phyloP scores from a whole-genome alignment of 192 early-diverging fungal genomes.

The Rhizophagus sp. region DNA sequence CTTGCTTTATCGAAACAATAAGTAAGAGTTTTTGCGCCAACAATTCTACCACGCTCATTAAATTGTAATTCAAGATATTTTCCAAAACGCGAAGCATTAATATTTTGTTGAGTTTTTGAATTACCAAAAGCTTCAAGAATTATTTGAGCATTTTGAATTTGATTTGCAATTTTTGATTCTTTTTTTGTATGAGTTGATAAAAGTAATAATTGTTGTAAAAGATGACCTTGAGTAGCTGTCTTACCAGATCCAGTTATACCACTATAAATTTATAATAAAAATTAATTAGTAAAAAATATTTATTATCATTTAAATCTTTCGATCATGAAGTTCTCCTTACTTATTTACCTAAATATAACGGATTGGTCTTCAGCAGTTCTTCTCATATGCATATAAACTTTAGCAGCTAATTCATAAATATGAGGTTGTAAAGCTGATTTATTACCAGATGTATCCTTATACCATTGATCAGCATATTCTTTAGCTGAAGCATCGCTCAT shows the following conservation, averaged over 20 bases:
- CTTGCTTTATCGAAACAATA: conserved; percentile 65
- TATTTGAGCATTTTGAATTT: conserved; percentile 65
- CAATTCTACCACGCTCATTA: conserved; percentile 76
- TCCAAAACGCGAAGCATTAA: conserved; percentile 71
- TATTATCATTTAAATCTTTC: neutral
- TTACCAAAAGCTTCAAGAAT: conserved; percentile 83
- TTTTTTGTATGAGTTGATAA: conserved; percentile 75
- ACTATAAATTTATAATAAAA: conserved; percentile 46
- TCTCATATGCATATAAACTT: conserved; percentile 68
- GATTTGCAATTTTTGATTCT: conserved; percentile 71
- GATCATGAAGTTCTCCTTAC: neutral
- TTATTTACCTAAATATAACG: conserved; percentile 59
- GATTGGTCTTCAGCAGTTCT: conserved; percentile 67
- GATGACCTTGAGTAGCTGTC: conserved; percentile 67
- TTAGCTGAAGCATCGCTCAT: conserved; percentile 49
- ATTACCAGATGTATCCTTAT: conserved; percentile 34
- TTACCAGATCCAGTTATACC: conserved; percentile 91
- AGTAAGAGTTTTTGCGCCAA: conserved; percentile 79
- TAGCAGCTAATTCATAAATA: conserved; percentile 68
- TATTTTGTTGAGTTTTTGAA: conserved; percentile 62
- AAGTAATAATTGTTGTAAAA: conserved; percentile 72
- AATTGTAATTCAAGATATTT: conserved; percentile 91
- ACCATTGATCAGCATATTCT: conserved; percentile 56
- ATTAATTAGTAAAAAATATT: neutral
- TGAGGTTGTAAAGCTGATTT: conserved; percentile 54